These are phyloP conservation scores for Myriangium duriaei DNA, from an alignment of 2,329 filamentous ascomycete species.

Conservation along the genomic window DNA sequence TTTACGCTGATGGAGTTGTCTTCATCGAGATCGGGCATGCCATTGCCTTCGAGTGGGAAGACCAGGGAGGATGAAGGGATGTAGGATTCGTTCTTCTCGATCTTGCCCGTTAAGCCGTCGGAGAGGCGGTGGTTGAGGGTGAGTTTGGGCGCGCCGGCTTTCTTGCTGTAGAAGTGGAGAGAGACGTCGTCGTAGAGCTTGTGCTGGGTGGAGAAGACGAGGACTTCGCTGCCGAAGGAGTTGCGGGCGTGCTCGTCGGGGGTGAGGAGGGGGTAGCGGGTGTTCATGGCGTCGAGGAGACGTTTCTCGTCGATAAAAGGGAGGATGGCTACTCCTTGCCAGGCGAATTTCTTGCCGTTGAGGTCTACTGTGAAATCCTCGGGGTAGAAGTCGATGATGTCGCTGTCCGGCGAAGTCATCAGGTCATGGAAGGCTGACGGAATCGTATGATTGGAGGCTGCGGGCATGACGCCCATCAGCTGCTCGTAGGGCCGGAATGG, in stretches of 20 bases:
- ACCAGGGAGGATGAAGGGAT: slow-evolving; percentile 70
- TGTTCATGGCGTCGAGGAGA: slow-evolving; percentile 67
- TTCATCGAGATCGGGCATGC: slow-evolving; percentile 66
- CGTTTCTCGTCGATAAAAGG: slow-evolving; percentile 93
- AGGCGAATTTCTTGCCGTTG: slow-evolving; percentile 96
- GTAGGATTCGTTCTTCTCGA: slow-evolving; percentile 73
- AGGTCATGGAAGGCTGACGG: slow-evolving; percentile 78
- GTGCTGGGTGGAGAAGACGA: slow-evolving; percentile 75
- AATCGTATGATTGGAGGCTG: slow-evolving; percentile 82
- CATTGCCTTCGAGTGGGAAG: slow-evolving; percentile 61
- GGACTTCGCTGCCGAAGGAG: slow-evolving; percentile 61
- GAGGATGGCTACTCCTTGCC: slow-evolving; percentile 87
- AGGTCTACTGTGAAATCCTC: slow-evolving; percentile 86
- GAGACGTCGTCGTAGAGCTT: slow-evolving; percentile 77
- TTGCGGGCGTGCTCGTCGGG: slow-evolving; percentile 70
- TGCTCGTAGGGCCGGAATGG: slow-evolving; percentile 92
- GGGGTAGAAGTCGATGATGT: slow-evolving; percentile 96
- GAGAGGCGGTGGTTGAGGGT: slow-evolving; percentile 64
- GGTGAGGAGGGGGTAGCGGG: slow-evolving; percentile 67
- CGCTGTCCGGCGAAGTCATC: slow-evolving; percentile 77
- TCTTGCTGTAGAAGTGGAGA: slow-evolving; percentile 83
- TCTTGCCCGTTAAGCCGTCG: slow-evolving; percentile 64
- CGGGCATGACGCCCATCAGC: slow-evolving; percentile 93
- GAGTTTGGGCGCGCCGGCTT: slow-evolving; percentile 53
- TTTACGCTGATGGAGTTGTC: slow-evolving; percentile 80